Percentiles rank a stretch among this genome's conserved stretches.
Evolutionary conservation across 148 eudicot genomes (phyloP).

Genomic region (Chenopodium album): DNA sequence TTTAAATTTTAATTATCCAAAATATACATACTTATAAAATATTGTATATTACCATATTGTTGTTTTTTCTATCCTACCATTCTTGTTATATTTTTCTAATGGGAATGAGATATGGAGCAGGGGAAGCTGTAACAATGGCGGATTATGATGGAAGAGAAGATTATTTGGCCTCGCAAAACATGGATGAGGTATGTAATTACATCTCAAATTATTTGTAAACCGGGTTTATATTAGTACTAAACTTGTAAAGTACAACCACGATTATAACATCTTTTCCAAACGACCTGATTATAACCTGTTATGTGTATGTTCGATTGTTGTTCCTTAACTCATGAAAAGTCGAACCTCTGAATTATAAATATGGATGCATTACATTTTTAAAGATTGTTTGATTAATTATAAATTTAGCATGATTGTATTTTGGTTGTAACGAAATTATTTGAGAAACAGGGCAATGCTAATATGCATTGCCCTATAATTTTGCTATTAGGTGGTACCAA

Average conservation of each 20-base stretch:
- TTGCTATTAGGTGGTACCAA: conserved; percentile 6
- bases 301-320: too few relatives aligned
- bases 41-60: background rate
- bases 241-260: background rate
- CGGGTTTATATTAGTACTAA: too few relatives aligned
- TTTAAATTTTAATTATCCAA: background rate
- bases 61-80: background rate
- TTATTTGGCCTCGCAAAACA: conserved; percentile 29
- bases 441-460: background rate
- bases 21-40: background rate
- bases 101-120: conserved; percentile 29
- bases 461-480: background rate
- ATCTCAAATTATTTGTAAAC: background rate
- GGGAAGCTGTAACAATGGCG: conserved; percentile 37
- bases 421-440: background rate
- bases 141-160: conserved; percentile 42
- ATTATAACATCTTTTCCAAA: too few relatives aligned
- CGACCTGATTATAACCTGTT: too few relatives aligned
- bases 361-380: too few relatives aligned
- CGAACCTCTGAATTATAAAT: too few relatives aligned
- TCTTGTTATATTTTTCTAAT: conserved; percentile 2
- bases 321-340: too few relatives aligned
- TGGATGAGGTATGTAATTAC: conserved; percentile 19
- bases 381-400: too few relatives aligned
- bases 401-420: background rate